Evolutionary conservation across 345 rosid species (phyloP), one percentile per base, ranked within the genome.

Genomic region (Pugionium cornutum): DNA sequence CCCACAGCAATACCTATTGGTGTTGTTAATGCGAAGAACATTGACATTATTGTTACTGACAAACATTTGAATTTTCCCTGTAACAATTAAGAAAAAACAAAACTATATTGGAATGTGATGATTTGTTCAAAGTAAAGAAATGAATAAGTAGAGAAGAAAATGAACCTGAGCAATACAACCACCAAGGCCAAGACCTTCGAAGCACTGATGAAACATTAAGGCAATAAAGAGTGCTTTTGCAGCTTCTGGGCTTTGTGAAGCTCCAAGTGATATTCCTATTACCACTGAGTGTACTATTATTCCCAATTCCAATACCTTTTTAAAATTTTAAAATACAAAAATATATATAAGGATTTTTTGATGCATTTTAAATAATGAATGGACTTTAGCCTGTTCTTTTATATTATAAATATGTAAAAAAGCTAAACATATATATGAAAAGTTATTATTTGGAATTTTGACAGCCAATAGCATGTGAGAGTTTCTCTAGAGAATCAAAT

Each of bases 141-240:
- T 18, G 18, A n/a, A 43, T 25, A 10, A 9, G 32, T 10, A 40
- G 27, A 35, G 28, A 1, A 49, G 50, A 3, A 5, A 49, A 49
- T 8, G 2, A 64, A 78, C 86, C 83, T 83, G 88, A 53, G 77
- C 27, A 35, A 84, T 79, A 67, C 87, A 84, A 3, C 89, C 86
- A 4, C 92, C 89, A 26, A 84, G 86, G 2, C 86, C 89, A 78
- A 84, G 82, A 37, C 89, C 89, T 71, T 84, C 92, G 31, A 81
- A 86, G 71, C 81, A 79, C 1, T 86, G 92, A 56, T 86, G 92
- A 61, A 86, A 86, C 59, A 80, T 70, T 45, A 86, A 73, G 1
- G 88, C 89, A 4, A 79, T 79, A 0, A 84, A 59, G 3, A 84
- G 69, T 4, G 83, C 81, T 51, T 72, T 81, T 25, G 85, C 77